phyloP scores from a whole-genome alignment of 2,329 filamentous ascomycete species.

The Plenodomus tracheiphilus region DNA sequence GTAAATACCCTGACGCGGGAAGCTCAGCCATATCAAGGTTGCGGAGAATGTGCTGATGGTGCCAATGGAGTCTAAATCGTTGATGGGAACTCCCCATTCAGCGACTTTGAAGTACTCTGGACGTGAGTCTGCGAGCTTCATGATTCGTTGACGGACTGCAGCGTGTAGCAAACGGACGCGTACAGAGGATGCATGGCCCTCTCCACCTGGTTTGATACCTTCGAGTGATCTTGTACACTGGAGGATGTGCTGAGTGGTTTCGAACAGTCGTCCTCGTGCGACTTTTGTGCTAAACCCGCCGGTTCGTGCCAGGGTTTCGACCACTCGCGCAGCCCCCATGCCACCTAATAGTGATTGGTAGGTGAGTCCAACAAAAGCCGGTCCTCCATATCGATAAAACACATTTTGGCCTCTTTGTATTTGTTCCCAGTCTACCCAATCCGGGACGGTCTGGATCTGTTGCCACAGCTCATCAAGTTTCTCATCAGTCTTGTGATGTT shows the following conservation, averaged over 20 bases:
- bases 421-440: constrained; percentile 79
- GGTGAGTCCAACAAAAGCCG: constrained; percentile 65
- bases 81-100: constrained; percentile 68
- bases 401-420: constrained; percentile 74
- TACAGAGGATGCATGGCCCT: constrained; percentile 66
- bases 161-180: constrained; percentile 72
- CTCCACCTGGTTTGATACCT: constrained; percentile 69
- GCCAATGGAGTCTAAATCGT: constrained; percentile 73
- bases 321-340: constrained; percentile 72
- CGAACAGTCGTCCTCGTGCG: constrained; percentile 66
- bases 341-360: constrained; percentile 70
- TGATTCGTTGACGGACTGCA: constrained; percentile 66
- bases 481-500: constrained; percentile 61
- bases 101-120: constrained; percentile 66
- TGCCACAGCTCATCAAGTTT: constrained; percentile 64
- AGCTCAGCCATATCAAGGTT: constrained; percentile 66
- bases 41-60: constrained; percentile 74
- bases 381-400: constrained; percentile 75
- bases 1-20: constrained; percentile 74
- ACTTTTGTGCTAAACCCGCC: constrained; percentile 73
- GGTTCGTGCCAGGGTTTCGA: constrained; percentile 73
- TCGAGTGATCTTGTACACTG: constrained; percentile 69
- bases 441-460: constrained; percentile 67
- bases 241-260: constrained; percentile 76
- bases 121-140: constrained; percentile 58